Base-by-base conservation (phyloP, 768 basidiomycete genomes). In the Suillus occidentalis region DNA sequence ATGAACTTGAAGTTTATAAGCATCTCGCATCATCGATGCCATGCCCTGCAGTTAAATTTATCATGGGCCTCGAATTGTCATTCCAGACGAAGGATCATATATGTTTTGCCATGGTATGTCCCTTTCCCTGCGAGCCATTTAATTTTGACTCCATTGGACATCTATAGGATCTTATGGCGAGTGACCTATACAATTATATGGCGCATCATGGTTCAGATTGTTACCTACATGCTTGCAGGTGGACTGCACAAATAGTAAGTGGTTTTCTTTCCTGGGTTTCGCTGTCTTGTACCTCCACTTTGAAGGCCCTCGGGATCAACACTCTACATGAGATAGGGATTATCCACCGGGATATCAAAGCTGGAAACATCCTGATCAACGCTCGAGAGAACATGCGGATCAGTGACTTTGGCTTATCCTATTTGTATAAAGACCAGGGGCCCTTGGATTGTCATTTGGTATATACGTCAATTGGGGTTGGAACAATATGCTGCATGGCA, bases 341-440 rank as follows among this genome's bases (percentile, higher is more conserved):
- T 62, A 82, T 90, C 34, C 88, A 90, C 73, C 82, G 88, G 16
- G 88, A 90, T 66, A 82, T 91, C 65, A 90, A 91, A 50, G 22
- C 22, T 6, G 47, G 4, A 22, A 50, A 50, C 6, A 50, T 50
- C 22, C 49, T 50, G 22, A 50, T 50, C 7, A 22, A 50, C 5
- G 6, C 14, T 25, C 14, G 22, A 50, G 13, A 50, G 14, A 50
- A 50, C 7, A 22, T 16, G 6, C 25, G 49, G 13, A 25, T 50
- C 49, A 28, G 22, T 16, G 49, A 50, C 5, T 50, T 50, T 14
- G 49, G 49, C 14, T 14, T 50, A 13, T 14, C 22, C 25, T 25
- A 14, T 25, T 1, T 50, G 9, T 0, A 45, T 4, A n/a, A 9
- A 25, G 6, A 50, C 3, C 3, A 50, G 7, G 22, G 14, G 3